Percentiles rank a stretch among this genome's conserved stretches.
These are phyloP conservation scores for Starmerella floricola DNA, from an alignment of 805 yeast genomes.

Conservation along the genomic window DNA sequence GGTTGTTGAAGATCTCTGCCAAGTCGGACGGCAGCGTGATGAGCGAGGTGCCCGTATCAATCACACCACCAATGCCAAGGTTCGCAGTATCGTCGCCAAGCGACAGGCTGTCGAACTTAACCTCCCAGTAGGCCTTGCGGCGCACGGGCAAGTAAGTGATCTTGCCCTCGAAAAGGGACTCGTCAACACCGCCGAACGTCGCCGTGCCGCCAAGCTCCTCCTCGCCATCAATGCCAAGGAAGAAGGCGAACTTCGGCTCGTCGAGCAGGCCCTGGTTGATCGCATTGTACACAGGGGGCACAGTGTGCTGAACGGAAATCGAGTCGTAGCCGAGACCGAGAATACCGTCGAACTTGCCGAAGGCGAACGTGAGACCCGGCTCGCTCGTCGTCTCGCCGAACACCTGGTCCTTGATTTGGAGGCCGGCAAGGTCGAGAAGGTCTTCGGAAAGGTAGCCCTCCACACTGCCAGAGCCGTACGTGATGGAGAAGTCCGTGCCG, in stretches of 20 bases:
- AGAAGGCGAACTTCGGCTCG: conserved; percentile 75
- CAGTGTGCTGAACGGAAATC: conserved; percentile 76
- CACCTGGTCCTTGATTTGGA: conserved; percentile 75
- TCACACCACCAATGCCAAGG: conserved; percentile 87
- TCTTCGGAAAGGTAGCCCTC: conserved; percentile 90
- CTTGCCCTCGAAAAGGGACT: conserved; percentile 63
- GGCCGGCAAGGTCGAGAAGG: conserved; percentile 65
- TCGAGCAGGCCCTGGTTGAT: conserved; percentile 70
- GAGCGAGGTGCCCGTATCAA: conserved; percentile 96
- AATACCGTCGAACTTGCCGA: conserved; percentile 97
- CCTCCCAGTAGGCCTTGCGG: conserved; percentile 99
- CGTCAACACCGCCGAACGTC: conserved; percentile 89
- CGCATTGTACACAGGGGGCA: conserved; percentile 91
- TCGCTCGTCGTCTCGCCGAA: conserved; percentile 96
- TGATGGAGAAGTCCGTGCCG: conserved; percentile 74
- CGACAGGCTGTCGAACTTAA: conserved; percentile 76
- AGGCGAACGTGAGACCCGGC: conserved; percentile 96
- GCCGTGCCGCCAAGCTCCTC: conserved; percentile 86
- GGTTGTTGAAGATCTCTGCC: conserved; percentile 88
- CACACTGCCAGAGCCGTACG: conserved; percentile 85
- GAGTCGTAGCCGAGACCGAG: conserved; percentile 89
- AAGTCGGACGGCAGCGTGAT: conserved; percentile 88
- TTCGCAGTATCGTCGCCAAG: conserved; percentile 86
- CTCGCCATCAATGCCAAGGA: conserved; percentile 64
- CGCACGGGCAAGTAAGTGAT: conserved; percentile 94